A percentile compares a stretch with the other conserved stretches of the same genome.
These are phyloP conservation scores for Fusarium pilosicola DNA, from an alignment of 2,329 filamentous ascomycete genomes.

Conservation along the genomic window DNA sequence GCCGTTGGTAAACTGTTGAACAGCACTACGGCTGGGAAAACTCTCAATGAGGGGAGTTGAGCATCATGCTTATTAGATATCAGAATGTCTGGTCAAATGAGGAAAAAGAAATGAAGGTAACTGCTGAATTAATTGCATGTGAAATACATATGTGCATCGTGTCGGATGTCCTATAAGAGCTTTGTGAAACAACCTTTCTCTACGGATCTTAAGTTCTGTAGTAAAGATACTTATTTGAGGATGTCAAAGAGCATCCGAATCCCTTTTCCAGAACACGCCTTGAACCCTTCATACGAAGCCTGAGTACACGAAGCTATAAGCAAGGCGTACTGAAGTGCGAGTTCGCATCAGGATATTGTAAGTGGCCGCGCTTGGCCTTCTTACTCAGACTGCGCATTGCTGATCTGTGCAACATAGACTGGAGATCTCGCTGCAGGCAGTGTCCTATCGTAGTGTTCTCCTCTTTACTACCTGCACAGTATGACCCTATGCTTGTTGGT, in stretches of 20 bases:
- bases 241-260: background rate
- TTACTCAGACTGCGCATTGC: background rate
- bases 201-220: background rate
- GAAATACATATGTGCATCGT: background rate
- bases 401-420: background rate
- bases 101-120: background rate
- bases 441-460: background rate
- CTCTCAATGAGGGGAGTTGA: background rate
- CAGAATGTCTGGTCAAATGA: constrained; percentile 9
- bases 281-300: background rate
- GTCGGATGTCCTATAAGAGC: background rate
- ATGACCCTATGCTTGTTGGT: constrained; percentile 1
- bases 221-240: too few species aligned
- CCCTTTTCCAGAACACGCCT: background rate
- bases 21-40: background rate
- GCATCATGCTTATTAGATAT: background rate
- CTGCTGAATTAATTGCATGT: background rate
- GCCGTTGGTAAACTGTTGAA: constrained; percentile 37
- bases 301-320: background rate
- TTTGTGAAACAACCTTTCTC: background rate
- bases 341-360: background rate
- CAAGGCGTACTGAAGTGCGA: background rate
- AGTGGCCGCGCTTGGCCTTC: background rate
- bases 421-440: background rate
- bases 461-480: background rate